Conservation (phyloP, 805 yeast species). For the Tetrapisispora nanseiensis region DNA sequence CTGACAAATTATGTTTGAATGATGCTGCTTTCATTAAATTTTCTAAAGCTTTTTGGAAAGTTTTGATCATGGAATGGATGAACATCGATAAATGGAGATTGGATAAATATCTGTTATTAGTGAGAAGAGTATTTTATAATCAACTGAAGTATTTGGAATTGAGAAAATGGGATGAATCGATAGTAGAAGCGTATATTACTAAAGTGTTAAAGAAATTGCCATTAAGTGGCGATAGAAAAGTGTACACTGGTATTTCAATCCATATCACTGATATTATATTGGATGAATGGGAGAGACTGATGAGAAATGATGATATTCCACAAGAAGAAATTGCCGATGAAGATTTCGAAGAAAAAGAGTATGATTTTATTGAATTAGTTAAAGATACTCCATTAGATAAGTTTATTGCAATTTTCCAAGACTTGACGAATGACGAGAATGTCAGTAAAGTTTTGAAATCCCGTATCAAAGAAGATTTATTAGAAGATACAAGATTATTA, state of each 20-base stretch:
- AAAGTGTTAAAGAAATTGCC: constrained; percentile 38
- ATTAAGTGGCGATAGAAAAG: constrained; percentile 46
- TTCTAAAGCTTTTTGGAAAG: constrained; percentile 69
- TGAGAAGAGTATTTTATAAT: constrained; percentile 66
- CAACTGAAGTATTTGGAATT: constrained; percentile 46
- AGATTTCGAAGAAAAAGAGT: constrained; percentile 32
- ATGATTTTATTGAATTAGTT: constrained; percentile 26
- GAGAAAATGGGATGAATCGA: constrained; percentile 44
- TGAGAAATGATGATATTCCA: constrained; percentile 40
- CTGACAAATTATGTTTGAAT: constrained; percentile 11
- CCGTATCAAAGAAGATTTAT: constrained; percentile 55
- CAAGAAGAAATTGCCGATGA: constrained; percentile 37
- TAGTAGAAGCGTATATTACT: constrained; percentile 38
- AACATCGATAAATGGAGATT: constrained; percentile 72
- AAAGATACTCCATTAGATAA: constrained; percentile 41
- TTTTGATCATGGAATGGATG: constrained; percentile 75
- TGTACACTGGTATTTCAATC: constrained; percentile 69
- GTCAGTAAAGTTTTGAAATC: constrained; percentile 53
- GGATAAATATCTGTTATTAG: constrained; percentile 74
- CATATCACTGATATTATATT: constrained; percentile 76
- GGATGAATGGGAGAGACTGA: constrained; percentile 70
- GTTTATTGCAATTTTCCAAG: constrained; percentile 53
- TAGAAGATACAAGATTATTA: constrained; percentile 51
- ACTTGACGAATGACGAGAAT: constrained; percentile 38
- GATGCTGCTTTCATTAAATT: constrained; percentile 39